phyloP scores from a whole-genome alignment of 805 yeast genomes.

The Saccharomycopsis capsularis region DNA sequence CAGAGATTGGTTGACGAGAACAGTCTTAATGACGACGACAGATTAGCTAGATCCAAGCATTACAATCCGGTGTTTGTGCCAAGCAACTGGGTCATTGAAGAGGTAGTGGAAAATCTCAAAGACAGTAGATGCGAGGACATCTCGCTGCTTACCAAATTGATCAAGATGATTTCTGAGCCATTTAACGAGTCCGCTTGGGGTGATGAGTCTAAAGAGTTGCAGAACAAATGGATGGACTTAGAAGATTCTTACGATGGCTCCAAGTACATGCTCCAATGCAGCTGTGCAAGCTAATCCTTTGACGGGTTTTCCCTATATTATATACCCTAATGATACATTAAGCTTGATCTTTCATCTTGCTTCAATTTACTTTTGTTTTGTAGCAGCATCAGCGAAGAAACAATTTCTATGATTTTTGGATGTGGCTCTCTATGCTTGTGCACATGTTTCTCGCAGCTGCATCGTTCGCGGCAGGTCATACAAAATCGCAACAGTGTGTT shows the following conservation, averaged over 20 bases:
- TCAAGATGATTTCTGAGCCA: slow-evolving; percentile 70
- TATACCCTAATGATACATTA: not conserved
- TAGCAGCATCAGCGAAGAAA: too few relatives aligned
- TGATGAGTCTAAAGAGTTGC: slow-evolving; percentile 50
- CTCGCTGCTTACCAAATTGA: slow-evolving; percentile 49
- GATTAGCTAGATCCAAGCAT: slow-evolving; percentile 36
- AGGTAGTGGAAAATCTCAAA: slow-evolving; percentile 56
- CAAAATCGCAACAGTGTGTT: too few relatives aligned
- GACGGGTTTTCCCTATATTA: not conserved
- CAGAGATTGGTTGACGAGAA: slow-evolving; percentile 35
- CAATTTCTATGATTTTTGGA: too few relatives aligned
- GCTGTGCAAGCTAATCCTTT: slow-evolving; percentile 12
- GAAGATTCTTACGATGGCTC: not conserved
- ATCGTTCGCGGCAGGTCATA: too few relatives aligned
- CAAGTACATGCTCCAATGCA: slow-evolving; percentile 14
- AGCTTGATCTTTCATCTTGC: not conserved
- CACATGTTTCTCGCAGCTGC: too few relatives aligned
- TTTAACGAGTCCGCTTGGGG: slow-evolving; percentile 67
- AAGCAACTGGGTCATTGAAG: slow-evolving; percentile 78
- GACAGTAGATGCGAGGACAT: slow-evolving; percentile 46
- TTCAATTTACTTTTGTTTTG: too few relatives aligned
- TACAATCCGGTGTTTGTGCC: slow-evolving; percentile 79
- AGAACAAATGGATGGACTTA: slow-evolving; percentile 27
- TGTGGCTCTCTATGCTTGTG: too few relatives aligned
- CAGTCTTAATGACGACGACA: slow-evolving; percentile 31